These are phyloP conservation scores for Globisporangium alternatum DNA, from an alignment of 352 stramenopile genomes.

Conservation along the genomic window DNA sequence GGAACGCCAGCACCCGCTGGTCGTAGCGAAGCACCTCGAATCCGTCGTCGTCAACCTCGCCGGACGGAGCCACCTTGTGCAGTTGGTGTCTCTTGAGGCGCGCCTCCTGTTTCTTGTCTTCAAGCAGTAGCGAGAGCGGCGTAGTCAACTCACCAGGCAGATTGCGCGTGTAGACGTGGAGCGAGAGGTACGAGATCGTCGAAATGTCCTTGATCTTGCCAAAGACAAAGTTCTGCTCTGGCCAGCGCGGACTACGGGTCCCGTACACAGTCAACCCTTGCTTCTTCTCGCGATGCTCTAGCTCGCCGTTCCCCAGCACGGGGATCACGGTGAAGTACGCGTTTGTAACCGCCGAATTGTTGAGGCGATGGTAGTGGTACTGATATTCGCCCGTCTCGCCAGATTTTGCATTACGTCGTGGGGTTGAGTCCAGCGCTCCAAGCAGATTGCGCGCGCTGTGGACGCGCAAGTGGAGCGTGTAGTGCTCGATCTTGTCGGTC, in stretches of 20 bases:
- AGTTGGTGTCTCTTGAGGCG: constrained; percentile 47
- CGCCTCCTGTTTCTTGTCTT: constrained; percentile 18
- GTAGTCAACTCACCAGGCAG: constrained; percentile 31
- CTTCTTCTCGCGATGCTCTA: constrained; percentile 40
- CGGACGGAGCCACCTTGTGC: constrained; percentile 48
- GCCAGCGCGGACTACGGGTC: constrained; percentile 55
- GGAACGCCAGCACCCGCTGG: constrained; percentile 66
- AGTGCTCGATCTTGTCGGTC: constrained; percentile 26
- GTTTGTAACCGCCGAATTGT: constrained; percentile 26
- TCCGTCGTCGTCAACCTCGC: constrained; percentile 45
- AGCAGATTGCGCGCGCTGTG: constrained; percentile 40
- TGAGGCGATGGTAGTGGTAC: constrained; percentile 13
- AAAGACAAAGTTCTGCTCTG: constrained; percentile 62
- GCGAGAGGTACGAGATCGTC: constrained; percentile 56
- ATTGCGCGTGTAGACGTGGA: constrained; percentile 69
- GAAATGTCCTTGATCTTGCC: constrained; percentile 46
- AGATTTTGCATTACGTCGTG: not conserved
- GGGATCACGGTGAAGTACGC: constrained; percentile 74
- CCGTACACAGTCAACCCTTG: constrained; percentile 73
- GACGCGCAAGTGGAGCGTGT: constrained; percentile 46
- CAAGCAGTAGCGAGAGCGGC: constrained; percentile 35
- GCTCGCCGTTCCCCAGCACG: constrained; percentile 37
- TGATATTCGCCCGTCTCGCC: constrained; percentile 5
- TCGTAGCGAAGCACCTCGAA: constrained; percentile 54
- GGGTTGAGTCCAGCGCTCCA: constrained; percentile 3